Evolutionary conservation across 371 early-diverging fungal species (phyloP).

Genomic region (Gilbertella persicaria): DNA sequence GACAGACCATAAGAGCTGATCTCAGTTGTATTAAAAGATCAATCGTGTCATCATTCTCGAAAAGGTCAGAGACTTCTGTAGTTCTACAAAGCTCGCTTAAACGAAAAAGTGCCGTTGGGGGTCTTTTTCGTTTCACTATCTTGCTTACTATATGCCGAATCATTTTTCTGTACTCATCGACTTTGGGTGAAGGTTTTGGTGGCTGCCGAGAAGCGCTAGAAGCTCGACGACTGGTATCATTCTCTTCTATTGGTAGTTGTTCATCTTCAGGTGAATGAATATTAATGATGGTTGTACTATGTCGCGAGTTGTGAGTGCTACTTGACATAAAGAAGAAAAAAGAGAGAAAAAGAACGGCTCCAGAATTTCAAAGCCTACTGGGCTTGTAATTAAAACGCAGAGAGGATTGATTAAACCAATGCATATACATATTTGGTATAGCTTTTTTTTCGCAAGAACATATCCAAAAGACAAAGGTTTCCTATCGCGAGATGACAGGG

Average conservation of each 20-base stretch:
- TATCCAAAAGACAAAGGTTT: no score
- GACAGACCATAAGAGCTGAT: constrained; percentile 36
- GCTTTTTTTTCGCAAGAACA: no score
- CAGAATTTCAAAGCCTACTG: no score
- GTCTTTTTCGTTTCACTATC: constrained; percentile 44
- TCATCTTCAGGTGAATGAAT: constrained; percentile 21
- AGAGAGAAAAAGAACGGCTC: not conserved
- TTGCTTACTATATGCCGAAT: constrained; percentile 42
- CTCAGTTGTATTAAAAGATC: constrained; percentile 45
- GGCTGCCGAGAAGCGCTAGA: constrained; percentile 18
- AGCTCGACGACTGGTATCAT: constrained; percentile 1
- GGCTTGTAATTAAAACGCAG: no score
- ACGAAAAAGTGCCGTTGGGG: constrained; percentile 31
- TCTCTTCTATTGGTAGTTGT: constrained; percentile 1
- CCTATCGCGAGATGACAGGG: no score
- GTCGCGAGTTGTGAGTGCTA: constrained; percentile 6
- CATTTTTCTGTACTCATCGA: constrained; percentile 44
- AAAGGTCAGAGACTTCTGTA: constrained; percentile 18
- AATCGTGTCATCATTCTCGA: constrained; percentile 49
- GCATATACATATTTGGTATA: no score
- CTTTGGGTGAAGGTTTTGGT: constrained; percentile 35
- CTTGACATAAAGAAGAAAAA: constrained; percentile 10
- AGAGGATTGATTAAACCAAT: no score
- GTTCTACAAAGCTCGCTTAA: constrained; percentile 26
- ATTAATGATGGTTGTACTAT: constrained; percentile 28